These are phyloP conservation scores for Mycena crocata DNA, from an alignment of 768 basidiomycete genomes.

Conservation along the genomic window DNA sequence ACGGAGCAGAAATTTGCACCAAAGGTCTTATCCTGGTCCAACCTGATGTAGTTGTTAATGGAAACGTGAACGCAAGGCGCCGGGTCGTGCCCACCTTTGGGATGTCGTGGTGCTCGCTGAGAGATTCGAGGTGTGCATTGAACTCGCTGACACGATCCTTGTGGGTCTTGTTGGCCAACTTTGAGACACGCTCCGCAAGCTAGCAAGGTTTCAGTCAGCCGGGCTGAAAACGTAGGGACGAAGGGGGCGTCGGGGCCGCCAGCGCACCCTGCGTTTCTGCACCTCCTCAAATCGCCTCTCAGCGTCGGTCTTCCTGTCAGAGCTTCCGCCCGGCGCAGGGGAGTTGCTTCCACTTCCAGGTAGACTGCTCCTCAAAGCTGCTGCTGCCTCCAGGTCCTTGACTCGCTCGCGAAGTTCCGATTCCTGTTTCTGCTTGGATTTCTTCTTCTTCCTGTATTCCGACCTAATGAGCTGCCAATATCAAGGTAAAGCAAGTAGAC, in stretches of 20 bases:
- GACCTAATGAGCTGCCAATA: constrained; percentile 17
- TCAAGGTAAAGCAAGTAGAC: constrained; percentile 36
- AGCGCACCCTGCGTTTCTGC: constrained; percentile 81
- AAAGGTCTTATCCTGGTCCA: constrained; percentile 79
- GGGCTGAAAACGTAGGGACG: constrained; percentile 22
- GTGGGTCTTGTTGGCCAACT: constrained; percentile 86
- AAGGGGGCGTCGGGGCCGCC: constrained; percentile 1
- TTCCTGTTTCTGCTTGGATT: constrained; percentile 71
- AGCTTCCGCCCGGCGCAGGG: constrained; percentile 63
- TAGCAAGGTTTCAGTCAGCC: constrained; percentile 42
- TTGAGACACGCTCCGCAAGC: constrained; percentile 81
- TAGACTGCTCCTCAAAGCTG: constrained; percentile 50
- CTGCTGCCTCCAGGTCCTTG: constrained; percentile 66
- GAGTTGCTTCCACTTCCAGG: constrained; percentile 71
- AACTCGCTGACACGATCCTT: constrained; percentile 95
- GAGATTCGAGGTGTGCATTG: constrained; percentile 84
- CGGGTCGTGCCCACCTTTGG: constrained; percentile 72
- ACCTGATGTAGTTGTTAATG: constrained; percentile 62
- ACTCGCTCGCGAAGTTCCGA: constrained; percentile 57
- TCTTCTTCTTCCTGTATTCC: constrained; percentile 85
- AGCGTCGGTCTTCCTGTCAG: constrained; percentile 83
- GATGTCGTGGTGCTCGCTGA: constrained; percentile 95
- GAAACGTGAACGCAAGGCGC: constrained; percentile 17
- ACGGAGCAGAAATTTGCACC: constrained; percentile 26
- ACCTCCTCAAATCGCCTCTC: constrained; percentile 90